Percentiles rank a stretch among this genome's conserved stretches.
phyloP scores from a whole-genome alignment of 768 basidiomycete genomes.

The Leccinum barrowsii region DNA sequence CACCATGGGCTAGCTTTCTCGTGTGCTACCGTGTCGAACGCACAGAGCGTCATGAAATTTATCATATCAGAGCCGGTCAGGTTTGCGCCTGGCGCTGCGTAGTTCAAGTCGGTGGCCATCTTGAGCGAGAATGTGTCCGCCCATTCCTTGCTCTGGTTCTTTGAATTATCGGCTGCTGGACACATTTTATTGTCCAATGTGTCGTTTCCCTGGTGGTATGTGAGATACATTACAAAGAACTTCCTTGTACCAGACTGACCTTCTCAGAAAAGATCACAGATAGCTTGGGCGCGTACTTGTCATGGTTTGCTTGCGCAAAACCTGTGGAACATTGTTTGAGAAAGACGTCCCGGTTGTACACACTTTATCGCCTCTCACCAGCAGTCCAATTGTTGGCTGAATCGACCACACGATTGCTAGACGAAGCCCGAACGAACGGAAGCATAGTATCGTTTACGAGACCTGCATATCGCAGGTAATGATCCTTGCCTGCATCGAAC shows the following conservation, averaged over 20 bases:
- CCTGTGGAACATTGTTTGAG: not conserved
- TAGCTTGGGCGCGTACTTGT: conserved; percentile 41
- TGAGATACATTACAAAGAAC: not conserved
- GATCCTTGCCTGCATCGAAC: conserved; percentile 45
- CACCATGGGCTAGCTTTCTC: conserved; percentile 62
- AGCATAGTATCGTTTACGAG: conserved; percentile 42
- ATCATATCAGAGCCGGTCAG: conserved; percentile 51
- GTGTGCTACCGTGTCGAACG: conserved; percentile 63
- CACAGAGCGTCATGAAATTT: conserved; percentile 65
- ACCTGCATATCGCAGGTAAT: conserved; percentile 48
- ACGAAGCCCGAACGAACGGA: conserved; percentile 50
- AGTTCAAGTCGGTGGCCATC: conserved; percentile 56
- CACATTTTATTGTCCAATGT: conserved; percentile 68
- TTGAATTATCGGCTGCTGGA: conserved; percentile 45
- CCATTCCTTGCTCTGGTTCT: conserved; percentile 47
- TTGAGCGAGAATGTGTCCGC: conserved; percentile 46
- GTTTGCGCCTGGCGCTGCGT: conserved; percentile 57
- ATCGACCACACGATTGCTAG: conserved; percentile 52
- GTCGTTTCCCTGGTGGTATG: conserved; percentile 43
- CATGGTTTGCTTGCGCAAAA: conserved; percentile 50
- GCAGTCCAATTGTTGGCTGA: conserved; percentile 66
- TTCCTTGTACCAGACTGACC: conserved; percentile 32
- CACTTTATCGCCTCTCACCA: conserved; percentile 35
- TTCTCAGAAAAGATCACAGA: conserved; percentile 55
- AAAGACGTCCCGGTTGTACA: not conserved